These are phyloP conservation scores for Backusella liffmaniae DNA, from an alignment of 192 early-diverging fungal genomes.

Conservation along the genomic window DNA sequence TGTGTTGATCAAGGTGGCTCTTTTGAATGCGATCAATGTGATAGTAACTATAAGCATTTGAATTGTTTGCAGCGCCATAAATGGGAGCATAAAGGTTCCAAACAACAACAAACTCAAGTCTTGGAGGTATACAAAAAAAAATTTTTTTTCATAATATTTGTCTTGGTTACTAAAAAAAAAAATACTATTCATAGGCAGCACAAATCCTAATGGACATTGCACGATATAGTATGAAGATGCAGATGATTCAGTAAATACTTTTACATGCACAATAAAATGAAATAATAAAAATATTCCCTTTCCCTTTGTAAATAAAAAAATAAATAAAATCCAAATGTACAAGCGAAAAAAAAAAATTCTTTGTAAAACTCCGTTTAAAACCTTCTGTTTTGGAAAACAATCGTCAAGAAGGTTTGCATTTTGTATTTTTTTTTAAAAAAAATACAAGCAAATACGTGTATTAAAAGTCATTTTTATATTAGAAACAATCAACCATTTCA, in stretches of 20 bases:
- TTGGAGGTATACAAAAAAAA: conserved; percentile 21
- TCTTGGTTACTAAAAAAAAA: not conserved
- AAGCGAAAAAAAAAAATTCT: not conserved
- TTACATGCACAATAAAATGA: not conserved
- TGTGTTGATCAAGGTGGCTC: conserved; percentile 6
- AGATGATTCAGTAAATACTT: conserved; percentile 15
- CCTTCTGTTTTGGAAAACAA: not conserved
- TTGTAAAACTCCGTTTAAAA: not conserved
- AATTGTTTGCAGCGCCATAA: conserved; percentile 10
- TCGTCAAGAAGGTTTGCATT: not conserved
- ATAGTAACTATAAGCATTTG: not conserved
- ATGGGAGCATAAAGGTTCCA: conserved; percentile 8
- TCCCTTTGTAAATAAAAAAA: conserved; percentile 3
- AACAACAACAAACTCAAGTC: conserved; percentile 25
- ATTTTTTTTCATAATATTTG: not conserved
- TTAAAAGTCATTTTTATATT: not conserved
- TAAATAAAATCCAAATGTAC: not conserved
- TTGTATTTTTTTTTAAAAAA: not conserved
- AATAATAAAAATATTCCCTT: not conserved
- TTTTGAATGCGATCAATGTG: not conserved
- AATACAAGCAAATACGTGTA: not conserved
- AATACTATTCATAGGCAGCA: conserved; percentile 16
- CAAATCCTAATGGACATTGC: conserved; percentile 32
- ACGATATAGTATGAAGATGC: conserved; percentile 10
- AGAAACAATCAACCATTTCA: not conserved